phyloP scores from a whole-genome alignment of 2,329 filamentous ascomycete species.

The Ceratocystis papillata region DNA sequence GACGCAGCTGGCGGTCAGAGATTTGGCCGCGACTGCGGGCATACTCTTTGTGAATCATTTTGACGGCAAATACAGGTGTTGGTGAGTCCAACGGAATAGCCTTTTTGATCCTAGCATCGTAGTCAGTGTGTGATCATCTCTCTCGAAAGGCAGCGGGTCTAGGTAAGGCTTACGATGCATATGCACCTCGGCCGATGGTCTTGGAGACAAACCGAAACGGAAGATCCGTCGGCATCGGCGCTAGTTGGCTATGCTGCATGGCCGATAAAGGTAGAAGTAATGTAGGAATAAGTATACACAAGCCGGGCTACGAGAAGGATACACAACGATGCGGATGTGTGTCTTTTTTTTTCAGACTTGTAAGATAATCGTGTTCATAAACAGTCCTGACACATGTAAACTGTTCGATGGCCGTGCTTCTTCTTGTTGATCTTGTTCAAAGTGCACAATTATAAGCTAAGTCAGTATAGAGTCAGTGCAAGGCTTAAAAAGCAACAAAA shows the following conservation, averaged over 20 bases:
- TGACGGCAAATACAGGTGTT: conserved; percentile 83
- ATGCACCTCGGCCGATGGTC: conserved; percentile 91
- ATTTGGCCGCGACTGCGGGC: conserved; percentile 81
- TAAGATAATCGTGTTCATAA: background rate
- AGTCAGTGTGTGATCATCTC: conserved; percentile 23
- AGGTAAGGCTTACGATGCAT: conserved; percentile 63
- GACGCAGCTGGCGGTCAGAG: conserved; percentile 75
- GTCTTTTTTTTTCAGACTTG: background rate
- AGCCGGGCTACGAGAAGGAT: background rate
- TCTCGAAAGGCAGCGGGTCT: conserved; percentile 1
- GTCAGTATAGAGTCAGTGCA: background rate
- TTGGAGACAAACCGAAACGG: conserved; percentile 93
- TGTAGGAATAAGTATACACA: background rate
- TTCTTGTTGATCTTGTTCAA: background rate
- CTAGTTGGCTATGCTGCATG: conserved; percentile 57
- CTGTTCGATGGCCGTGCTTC: background rate
- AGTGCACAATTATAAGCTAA: background rate
- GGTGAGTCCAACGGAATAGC: conserved; percentile 61
- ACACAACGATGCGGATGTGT: background rate
- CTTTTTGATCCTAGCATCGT: conserved; percentile 67
- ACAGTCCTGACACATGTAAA: background rate
- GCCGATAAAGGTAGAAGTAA: background rate
- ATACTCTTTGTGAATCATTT: conserved; percentile 97
- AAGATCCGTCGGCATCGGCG: conserved; percentile 71
- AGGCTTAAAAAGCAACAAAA: background rate